Conservation (phyloP, 2,329 filamentous ascomycete species). For the Dactylellina cionopaga region DNA sequence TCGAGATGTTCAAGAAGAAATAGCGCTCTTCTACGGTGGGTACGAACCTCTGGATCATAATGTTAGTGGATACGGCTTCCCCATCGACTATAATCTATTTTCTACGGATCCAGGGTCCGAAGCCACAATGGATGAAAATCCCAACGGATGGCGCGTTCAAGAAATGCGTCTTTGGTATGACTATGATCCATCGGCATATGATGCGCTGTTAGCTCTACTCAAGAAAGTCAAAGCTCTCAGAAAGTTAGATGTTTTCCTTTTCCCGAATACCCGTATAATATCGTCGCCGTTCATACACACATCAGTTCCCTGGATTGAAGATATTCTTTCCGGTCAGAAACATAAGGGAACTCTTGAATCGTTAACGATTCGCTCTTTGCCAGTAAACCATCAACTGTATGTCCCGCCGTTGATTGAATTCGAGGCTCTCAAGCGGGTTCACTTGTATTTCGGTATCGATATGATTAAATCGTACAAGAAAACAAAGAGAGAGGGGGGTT, state of each 20-base stretch:
- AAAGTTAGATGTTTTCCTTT: not conserved
- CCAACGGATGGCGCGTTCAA: not conserved
- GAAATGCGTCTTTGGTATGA: slow-evolving; percentile 17
- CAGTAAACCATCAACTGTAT: not conserved
- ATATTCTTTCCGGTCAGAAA: not conserved
- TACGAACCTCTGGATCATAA: slow-evolving; percentile 2
- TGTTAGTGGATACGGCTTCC: not conserved
- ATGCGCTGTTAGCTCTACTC: not conserved
- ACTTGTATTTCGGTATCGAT: slow-evolving; percentile 6
- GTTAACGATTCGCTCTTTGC: not conserved
- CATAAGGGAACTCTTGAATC: slow-evolving; percentile 4
- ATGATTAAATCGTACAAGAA: not conserved
- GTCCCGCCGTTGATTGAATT: not conserved
- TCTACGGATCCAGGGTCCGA: not conserved
- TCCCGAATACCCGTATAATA: not conserved
- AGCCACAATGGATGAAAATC: not conserved
- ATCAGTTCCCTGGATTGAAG: not conserved
- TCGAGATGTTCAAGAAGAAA: not conserved
- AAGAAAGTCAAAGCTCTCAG: not conserved
- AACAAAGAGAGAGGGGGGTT: not conserved
- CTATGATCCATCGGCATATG: not conserved
- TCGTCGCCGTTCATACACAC: not conserved
- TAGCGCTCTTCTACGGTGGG: not conserved
- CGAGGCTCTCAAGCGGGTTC: slow-evolving; percentile 5
- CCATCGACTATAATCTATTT: not conserved